Evolutionary conservation across 805 yeast species (phyloP), one percentile per base, ranked within the genome.

Genomic region (Candida suzukii): DNA sequence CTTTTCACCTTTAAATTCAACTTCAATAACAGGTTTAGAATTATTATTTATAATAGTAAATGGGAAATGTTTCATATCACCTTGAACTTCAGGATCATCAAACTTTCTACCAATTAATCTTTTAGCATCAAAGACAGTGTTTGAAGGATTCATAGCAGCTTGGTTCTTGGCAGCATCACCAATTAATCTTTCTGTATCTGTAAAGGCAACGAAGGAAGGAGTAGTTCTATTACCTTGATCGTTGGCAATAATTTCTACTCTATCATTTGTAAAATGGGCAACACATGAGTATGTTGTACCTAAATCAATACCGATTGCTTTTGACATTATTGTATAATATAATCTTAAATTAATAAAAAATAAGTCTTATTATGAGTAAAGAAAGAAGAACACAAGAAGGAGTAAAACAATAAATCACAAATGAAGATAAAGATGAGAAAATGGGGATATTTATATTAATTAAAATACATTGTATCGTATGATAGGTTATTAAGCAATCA

Each of bases 141-240:
- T 90, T 43, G 71, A 63, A 49, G 95, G 96, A 74, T 88, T 88
- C 65, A 88, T 79, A 43, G 96, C 90, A 49, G 96, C 96, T 73
- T 88, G 97, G 70, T 90, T 88, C 82, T 88, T 88, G 51, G 96
- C 97, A 53, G 96, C 91, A 66, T 88, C 96, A 71, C 96, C 96
- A 60, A 88, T 86, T 58, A 88, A 74, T 71, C 96, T 81, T 74
- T 88, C 97, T 42, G 84, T 78, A 53, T 84, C 93, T 41, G 95
- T 86, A 74, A 88, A 88, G 34, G 96, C 96, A 43, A 90, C 97
- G 64, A 83, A 90, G 26, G 96, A 90, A 44, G 97, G 96, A 43
- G 97, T 90, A 46, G 90, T 88, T 77, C 97, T 87, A 79, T 88
- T 88, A 80, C 97, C 97, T 75, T 88, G 97, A 68, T 90, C 97